Evolutionary conservation across 352 stramenopile genomes (phyloP), one percentile per base, ranked within the genome.

Genomic region (Phytophthora pseudosyringae): DNA sequence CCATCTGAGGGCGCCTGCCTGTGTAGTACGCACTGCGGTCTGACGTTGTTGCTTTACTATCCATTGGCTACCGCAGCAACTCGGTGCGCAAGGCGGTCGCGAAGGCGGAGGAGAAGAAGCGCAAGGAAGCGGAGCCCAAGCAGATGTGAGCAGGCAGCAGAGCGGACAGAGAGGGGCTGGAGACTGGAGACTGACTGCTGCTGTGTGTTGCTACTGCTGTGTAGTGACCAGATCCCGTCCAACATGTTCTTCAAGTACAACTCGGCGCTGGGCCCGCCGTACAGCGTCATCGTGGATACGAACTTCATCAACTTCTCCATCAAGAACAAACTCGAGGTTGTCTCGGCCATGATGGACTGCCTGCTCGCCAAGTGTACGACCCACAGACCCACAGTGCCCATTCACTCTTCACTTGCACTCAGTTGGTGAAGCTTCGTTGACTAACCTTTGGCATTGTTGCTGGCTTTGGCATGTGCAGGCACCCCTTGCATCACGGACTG

Each of bases 301-400:
- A 99, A 99, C 79, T 99, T 99, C 88, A 99, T 99, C 78, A 99
- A 99, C 76, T 99, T 99, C 66, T 99, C 93, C 35, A 99, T 99
- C 81, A 98, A 98, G 63, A 98, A 99, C 87, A 98, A 98, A 71
- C 90, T 99, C 57, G 98, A 99, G 72, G 91, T 99, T 36, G 91
- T 99, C 16, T 98, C 98, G 45, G 90, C 94, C 41, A 99, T 99
- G 97, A 99, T 99, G 98, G 98, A 99, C 83, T 99, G 98, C 76
- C 86, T 99, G 47, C 88, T 99, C 21, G 98, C 98, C 59, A 99
- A 99, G 79, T 99, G 97, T 87, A 91, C 89, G 55, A 59, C 11
- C 48, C 28, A 6, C 31, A 10, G 55, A 59, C 11, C 48, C 28
- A 6, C 31, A 10, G 21, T 21, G 15, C 4, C 15, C 1, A 18